Base-by-base conservation (phyloP, 805 yeast genomes). In the Isabelozyma heimii region DNA sequence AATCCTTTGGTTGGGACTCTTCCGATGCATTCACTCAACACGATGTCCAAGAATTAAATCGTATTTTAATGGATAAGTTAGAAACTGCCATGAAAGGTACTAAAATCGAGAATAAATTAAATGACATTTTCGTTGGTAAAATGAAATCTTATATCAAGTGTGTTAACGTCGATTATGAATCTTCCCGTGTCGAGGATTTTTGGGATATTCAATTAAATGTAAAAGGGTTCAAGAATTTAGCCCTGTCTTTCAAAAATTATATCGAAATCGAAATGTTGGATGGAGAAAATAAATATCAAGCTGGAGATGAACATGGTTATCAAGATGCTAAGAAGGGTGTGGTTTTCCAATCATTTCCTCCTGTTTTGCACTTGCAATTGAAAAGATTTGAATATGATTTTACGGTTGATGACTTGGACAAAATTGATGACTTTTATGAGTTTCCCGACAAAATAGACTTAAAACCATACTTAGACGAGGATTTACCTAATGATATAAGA, bases 131-230 rank as follows among this genome's bases (percentile, higher is more conserved):
- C 71, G 98, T 94, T 13, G 99, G 98, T 9, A 91, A 88, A 66
- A 94, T 92, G 98, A 92, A 89, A 67, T 88, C 96, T 56, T 94
- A 82, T 62, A 89, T 94, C 60, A 87, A 90, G 65, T 94, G 99
- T 70, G 81, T 92, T 41, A 82, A 92, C 64, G 97, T 94, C 12
- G 90, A 91, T 46, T 94, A 89, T 65, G 98, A 94, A 70, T 87
- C 96, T 38, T 83, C 96, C 2, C 80, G 97, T 52, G 81, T 79
- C 3, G 99, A 94, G 66, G 98, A 94, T 62, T 94, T 88, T 62
- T 94, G 99, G 99, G 99, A 94, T 73, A 88, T 94, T 52, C 99
- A 94, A 67, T 74, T 94, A 52, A 94, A 94, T 60, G 99, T 94
- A 20, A 90, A 89, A 62, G 87, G 91, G 35, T 77, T 91, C 75